Conservation (phyloP, 2,329 filamentous ascomycete species). For the Phaeosphaeria sp. region DNA sequence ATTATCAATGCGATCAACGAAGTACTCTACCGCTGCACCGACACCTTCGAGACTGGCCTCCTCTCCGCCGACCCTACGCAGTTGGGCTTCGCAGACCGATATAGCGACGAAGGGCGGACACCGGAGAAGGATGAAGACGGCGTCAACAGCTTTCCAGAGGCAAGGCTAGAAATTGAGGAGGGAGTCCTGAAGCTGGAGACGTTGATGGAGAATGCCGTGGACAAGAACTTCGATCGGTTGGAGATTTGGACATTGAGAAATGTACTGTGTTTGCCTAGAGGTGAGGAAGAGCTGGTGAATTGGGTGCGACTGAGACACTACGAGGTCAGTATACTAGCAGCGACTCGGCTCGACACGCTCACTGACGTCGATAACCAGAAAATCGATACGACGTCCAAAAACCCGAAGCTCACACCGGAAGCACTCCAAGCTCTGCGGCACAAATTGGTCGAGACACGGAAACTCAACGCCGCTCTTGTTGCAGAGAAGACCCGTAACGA, state of each 20-base stretch:
- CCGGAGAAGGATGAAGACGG: conserved; percentile 52
- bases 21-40: conserved; percentile 86
- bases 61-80: conserved; percentile 73
- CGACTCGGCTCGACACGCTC: background rate
- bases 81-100: conserved; percentile 75
- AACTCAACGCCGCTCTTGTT: conserved; percentile 72
- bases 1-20: conserved; percentile 97
- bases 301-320: conserved; percentile 90
- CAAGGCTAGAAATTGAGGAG: conserved; percentile 79
- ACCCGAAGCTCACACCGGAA: conserved; percentile 65
- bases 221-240: conserved; percentile 60
- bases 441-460: conserved; percentile 79
- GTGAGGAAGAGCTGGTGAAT: conserved; percentile 63
- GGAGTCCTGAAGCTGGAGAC: conserved; percentile 65
- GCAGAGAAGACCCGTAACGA: conserved; percentile 77
- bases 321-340: conserved; percentile 60
- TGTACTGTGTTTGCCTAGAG: conserved; percentile 61
- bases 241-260: conserved; percentile 88
- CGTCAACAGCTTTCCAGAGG: conserved; percentile 55
- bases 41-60: conserved; percentile 84
- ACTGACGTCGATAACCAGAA: conserved; percentile 24
- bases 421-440: conserved; percentile 74
- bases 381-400: conserved; percentile 28
- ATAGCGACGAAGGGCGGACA: conserved; percentile 55
- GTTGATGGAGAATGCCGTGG: conserved; percentile 57